Evolutionary conservation across 164 flowering plant genomes (phyloP).

Genomic region (Liquidambar formosana): DNA sequence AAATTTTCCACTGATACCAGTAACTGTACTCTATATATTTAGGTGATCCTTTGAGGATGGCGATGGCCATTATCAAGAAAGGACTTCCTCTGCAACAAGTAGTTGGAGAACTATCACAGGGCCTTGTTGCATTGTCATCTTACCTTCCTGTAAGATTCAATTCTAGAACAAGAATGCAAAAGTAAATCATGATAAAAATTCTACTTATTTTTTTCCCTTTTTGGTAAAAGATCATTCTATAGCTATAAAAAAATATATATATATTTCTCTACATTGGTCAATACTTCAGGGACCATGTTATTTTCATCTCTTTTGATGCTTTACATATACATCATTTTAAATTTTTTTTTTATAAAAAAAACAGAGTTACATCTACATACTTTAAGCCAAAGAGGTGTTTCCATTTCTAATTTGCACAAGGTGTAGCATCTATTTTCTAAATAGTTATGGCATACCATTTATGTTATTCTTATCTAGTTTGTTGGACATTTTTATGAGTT

Average conservation of each 20-base stretch:
- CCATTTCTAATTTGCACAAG: too few relatives aligned
- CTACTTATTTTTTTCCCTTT: neutral
- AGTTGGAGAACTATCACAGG: slow-evolving; percentile 39
- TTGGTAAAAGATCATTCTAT: neutral
- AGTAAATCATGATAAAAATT: neutral
- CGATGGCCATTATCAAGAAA: slow-evolving; percentile 29
- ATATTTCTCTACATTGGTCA: neutral
- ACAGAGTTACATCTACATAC: neutral
- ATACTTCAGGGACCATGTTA: neutral
- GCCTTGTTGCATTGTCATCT: slow-evolving; percentile 34
- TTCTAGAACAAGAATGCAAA: neutral
- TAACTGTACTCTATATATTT: slow-evolving; percentile 1
- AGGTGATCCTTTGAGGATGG: slow-evolving; percentile 49
- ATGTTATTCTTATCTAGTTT: neutral
- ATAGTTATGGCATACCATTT: neutral
- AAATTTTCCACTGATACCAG: neutral
- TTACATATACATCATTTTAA: too few relatives aligned
- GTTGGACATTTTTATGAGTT: neutral
- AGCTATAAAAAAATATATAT: neutral
- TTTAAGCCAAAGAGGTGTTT: neutral
- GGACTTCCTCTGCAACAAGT: slow-evolving; percentile 39
- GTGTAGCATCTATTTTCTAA: neutral
- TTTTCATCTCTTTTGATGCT: neutral
- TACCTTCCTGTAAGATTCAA: slow-evolving; percentile 52
- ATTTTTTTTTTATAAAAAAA: too few relatives aligned